These are phyloP conservation scores for Moesziomyces globuligerus DNA, from an alignment of 1,284 basidiomycete species.

Conservation along the genomic window DNA sequence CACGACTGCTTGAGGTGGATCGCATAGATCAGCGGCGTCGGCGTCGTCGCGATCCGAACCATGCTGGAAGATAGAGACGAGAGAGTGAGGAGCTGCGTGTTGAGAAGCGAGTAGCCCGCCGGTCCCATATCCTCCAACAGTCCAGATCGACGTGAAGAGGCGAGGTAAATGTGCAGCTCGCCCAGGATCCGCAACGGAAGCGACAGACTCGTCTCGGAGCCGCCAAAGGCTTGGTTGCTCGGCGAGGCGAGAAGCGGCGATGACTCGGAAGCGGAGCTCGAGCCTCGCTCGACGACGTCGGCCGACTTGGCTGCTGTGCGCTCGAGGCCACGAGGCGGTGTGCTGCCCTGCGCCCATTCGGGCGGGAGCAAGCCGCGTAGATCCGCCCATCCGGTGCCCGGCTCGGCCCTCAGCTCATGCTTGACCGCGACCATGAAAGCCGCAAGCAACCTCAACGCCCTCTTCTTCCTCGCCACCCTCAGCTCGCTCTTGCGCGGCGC, in stretches of 20 bases:
- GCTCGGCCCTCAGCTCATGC: constrained; percentile 76
- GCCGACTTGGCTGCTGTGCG: no score
- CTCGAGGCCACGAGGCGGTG: no score
- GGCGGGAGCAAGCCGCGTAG: constrained; percentile 20
- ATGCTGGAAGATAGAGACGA: constrained; percentile 83
- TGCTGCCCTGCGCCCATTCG: constrained; percentile 18
- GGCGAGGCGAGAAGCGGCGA: background rate
- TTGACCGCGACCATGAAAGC: constrained; percentile 78
- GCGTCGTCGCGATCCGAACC: constrained; percentile 73
- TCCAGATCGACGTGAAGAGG: constrained; percentile 26
- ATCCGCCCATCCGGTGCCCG: constrained; percentile 21
- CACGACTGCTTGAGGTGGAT: constrained; percentile 86
- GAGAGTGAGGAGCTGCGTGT: constrained; percentile 72
- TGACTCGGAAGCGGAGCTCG: background rate
- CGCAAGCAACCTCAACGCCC: constrained; percentile 76
- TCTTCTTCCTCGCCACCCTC: constrained; percentile 77
- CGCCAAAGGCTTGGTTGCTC: no score
- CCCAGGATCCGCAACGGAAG: constrained; percentile 32
- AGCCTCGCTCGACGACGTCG: no score
- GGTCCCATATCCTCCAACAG: constrained; percentile 44
- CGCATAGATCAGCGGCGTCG: constrained; percentile 71
- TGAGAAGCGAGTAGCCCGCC: constrained; percentile 42
- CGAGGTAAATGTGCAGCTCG: constrained; percentile 37
- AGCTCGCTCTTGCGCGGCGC: constrained; percentile 19
- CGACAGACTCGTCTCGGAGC: no score